These are phyloP conservation scores for Helianthus tuberosus DNA, from an alignment of 129 eudicot genomes.

Conservation along the genomic window DNA sequence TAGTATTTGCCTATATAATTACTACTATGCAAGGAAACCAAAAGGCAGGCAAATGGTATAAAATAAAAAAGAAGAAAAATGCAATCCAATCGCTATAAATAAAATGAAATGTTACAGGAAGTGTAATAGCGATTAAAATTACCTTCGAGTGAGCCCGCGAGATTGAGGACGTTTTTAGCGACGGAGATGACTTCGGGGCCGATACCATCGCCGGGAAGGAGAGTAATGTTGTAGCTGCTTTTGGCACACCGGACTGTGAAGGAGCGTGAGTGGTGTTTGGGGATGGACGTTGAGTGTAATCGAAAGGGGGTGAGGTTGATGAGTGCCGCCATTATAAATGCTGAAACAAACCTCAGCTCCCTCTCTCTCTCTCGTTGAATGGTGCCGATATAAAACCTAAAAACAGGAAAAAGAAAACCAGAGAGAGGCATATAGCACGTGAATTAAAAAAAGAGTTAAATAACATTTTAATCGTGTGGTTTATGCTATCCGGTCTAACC, in stretches of 20 bases:
- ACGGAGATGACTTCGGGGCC: slow-evolving; percentile 97
- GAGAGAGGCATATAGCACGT: too few species aligned
- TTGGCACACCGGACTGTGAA: slow-evolving; percentile 47
- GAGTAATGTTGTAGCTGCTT: slow-evolving; percentile 69
- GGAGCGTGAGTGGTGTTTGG: slow-evolving; percentile 29
- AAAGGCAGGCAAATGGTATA: background rate
- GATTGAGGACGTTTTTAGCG: slow-evolving; percentile 71
- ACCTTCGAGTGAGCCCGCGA: slow-evolving; percentile 74
- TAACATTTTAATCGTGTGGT: too few species aligned
- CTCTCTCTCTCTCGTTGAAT: too few species aligned
- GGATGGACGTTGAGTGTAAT: slow-evolving; percentile 6
- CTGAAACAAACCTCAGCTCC: background rate
- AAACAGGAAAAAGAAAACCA: too few species aligned
- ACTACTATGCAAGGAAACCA: too few species aligned
- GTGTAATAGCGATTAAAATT: background rate
- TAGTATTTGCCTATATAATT: too few species aligned
- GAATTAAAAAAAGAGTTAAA: too few species aligned
- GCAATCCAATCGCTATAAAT: too few species aligned
- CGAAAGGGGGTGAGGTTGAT: slow-evolving; percentile 22
- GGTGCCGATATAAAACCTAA: too few species aligned
- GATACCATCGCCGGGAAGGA: slow-evolving; percentile 98
- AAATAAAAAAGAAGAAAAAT: too few species aligned
- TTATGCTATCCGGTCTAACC: too few species aligned
- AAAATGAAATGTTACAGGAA: too few species aligned
- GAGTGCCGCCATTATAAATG: background rate